Percentiles rank a stretch among this genome's conserved stretches.
These are phyloP conservation scores for Populus deltoides DNA, from an alignment of 345 rosid species.

Conservation along the genomic window DNA sequence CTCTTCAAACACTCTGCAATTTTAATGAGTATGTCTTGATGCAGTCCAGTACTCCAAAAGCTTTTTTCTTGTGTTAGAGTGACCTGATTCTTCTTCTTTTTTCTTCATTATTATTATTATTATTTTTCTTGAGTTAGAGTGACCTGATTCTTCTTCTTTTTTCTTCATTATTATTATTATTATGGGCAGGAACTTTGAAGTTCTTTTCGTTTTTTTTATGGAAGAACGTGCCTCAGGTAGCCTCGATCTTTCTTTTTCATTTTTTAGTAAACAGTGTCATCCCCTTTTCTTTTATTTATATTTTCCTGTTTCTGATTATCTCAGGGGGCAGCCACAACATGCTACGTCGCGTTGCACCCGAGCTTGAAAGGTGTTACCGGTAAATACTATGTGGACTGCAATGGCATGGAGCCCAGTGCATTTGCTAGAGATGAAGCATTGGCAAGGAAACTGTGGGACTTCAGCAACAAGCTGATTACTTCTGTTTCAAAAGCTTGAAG, in stretches of 20 bases:
- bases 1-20: constrained; percentile 62
- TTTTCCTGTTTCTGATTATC: no score
- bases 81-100: not conserved
- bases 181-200: constrained; percentile 53
- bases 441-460: constrained; percentile 70
- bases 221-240: constrained; percentile 91
- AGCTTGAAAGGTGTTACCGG: constrained; percentile 60
- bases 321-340: constrained; percentile 95
- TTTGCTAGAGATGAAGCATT: constrained; percentile 53
- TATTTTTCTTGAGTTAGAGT: no score
- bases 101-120: not conserved
- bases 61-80: not conserved
- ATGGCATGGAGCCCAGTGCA: constrained; percentile 55
- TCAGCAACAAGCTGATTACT: constrained; percentile 54
- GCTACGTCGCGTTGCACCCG: constrained; percentile 82
- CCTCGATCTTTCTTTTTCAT: not conserved
- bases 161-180: not conserved
- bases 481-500: constrained; percentile 17
- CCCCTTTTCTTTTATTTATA: not conserved
- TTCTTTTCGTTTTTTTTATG: constrained; percentile 57
- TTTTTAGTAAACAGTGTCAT: not conserved
- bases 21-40: constrained; percentile 81
- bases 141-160: not conserved
- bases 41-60: not conserved
- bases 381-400: constrained; percentile 78